Evolutionary conservation across 495 filamentous ascomycete species (phyloP).

Genomic region (Penicillium herquei): DNA sequence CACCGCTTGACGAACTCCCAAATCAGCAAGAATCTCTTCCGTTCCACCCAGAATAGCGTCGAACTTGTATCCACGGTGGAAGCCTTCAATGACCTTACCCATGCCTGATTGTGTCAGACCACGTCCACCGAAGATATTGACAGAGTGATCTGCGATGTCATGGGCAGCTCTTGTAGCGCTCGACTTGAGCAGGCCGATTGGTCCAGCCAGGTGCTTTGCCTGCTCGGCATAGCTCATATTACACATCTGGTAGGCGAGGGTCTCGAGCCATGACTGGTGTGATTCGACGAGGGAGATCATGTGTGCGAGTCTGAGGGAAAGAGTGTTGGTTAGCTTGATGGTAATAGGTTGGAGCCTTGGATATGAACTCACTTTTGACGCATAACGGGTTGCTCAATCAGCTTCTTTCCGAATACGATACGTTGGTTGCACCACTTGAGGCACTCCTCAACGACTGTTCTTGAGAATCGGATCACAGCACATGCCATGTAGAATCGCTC

Average conservation of each 20-base stretch:
- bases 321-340: conserved; percentile 1
- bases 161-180: conserved; percentile 72
- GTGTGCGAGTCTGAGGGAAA: conserved; percentile 60
- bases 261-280: conserved; percentile 84
- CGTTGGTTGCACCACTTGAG: conserved; percentile 89
- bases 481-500: conserved; percentile 71
- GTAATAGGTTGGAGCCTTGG: neutral
- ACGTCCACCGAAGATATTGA: conserved; percentile 84
- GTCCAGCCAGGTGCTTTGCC: conserved; percentile 70
- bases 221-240: conserved; percentile 80
- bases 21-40: conserved; percentile 79
- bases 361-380: conserved; percentile 61
- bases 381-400: conserved; percentile 84
- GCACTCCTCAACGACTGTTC: conserved; percentile 77
- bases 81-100: conserved; percentile 78
- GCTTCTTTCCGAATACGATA: conserved; percentile 77
- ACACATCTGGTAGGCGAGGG: conserved; percentile 84
- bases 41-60: conserved; percentile 84
- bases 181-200: conserved; percentile 82
- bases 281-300: conserved; percentile 83
- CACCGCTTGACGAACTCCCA: conserved; percentile 80
- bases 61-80: conserved; percentile 84
- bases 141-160: conserved; percentile 77
- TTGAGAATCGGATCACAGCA: conserved; percentile 61
- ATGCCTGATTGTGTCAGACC: conserved; percentile 80